Evolutionary conservation across 2,329 filamentous ascomycete species (phyloP), one percentile per base, ranked within the genome.

Genomic region (Colletotrichum chlorophyti): DNA sequence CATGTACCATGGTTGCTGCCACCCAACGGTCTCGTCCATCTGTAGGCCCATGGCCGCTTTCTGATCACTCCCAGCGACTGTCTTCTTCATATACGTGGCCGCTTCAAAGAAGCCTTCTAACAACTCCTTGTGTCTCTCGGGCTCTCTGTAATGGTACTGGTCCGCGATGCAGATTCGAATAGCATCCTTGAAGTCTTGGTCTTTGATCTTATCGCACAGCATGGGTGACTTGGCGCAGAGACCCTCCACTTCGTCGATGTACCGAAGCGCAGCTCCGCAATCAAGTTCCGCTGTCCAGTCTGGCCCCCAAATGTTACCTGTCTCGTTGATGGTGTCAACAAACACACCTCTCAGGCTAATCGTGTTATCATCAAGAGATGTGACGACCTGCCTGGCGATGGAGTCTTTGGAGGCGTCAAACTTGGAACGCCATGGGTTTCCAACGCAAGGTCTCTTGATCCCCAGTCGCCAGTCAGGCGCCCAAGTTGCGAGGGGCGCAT

Each of bases 101-200:
- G 41, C 35, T 12, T 53, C 15, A 6, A n/a, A 26, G 35, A 29
- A 48, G 14, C 11, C 51, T n/a, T 53, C 41, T 6, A 40, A 19
- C 17, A 53, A 35, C 27, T 47, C 51, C 17, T 14, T 12, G 7
- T 40, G 51, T n/a, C 24, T 47, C 31, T 53, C 51, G 7, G 32
- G 21, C 14, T 38, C 40, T 12, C 5, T 47, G 23, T 48, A 53
- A 32, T 48, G 31, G 32, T 41, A 12, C 6, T 10, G 27, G 19
- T 53, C 51, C 21, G 51, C 51, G 19, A 48, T 53, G 41, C 41
- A 45, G 27, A 53, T n/a, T 6, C 42, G 41, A 9, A 53, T 23
- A 11, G 26, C 51, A n/a, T 53, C 51, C 12, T 32, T 48, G 15
- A 31, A 31, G 15, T 34, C 35, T 19, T 24, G 32, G 4, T 11